Evolutionary conservation across 2,329 filamentous ascomycete species (phyloP).

Genomic region (Dactylellina drechsleri): DNA sequence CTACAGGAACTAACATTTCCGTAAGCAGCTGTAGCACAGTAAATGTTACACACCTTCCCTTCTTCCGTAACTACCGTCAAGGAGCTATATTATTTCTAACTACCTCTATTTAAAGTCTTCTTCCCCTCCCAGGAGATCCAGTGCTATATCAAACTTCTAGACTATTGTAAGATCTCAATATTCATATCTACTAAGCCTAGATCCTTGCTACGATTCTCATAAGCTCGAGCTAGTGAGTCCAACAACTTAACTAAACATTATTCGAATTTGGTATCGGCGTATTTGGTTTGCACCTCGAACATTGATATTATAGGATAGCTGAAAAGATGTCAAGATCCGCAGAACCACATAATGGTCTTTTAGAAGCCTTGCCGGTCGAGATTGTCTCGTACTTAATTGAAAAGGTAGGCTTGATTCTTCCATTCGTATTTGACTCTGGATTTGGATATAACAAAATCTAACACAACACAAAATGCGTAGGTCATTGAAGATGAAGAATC

Average conservation of each 20-base stretch:
- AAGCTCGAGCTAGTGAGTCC: too few relatives aligned
- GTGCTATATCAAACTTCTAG: too few relatives aligned
- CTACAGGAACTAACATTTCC: background rate
- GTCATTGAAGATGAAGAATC: conserved; percentile 37
- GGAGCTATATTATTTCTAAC: background rate
- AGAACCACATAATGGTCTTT: too few relatives aligned
- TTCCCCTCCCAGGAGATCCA: too few relatives aligned
- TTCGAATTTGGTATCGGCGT: too few relatives aligned
- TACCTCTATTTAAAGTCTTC: background rate
- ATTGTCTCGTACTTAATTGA: conserved; percentile 34
- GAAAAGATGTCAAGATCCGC: too few relatives aligned
- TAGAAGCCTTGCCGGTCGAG: conserved; percentile 29
- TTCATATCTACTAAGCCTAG: too few relatives aligned
- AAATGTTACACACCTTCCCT: background rate
- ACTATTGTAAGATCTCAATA: too few relatives aligned
- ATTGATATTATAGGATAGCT: too few relatives aligned
- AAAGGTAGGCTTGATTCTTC: conserved; percentile 6
- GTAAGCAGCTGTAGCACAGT: background rate
- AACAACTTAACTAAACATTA: too few relatives aligned
- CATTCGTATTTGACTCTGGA: background rate
- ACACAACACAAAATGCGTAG: conserved; percentile 2
- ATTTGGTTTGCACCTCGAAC: too few relatives aligned
- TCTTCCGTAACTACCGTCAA: background rate
- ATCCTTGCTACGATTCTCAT: too few relatives aligned
- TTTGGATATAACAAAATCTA: background rate